Evolutionary conservation across 768 basidiomycete genomes (phyloP).

Genomic region (Coprinopsis cinerea): DNA sequence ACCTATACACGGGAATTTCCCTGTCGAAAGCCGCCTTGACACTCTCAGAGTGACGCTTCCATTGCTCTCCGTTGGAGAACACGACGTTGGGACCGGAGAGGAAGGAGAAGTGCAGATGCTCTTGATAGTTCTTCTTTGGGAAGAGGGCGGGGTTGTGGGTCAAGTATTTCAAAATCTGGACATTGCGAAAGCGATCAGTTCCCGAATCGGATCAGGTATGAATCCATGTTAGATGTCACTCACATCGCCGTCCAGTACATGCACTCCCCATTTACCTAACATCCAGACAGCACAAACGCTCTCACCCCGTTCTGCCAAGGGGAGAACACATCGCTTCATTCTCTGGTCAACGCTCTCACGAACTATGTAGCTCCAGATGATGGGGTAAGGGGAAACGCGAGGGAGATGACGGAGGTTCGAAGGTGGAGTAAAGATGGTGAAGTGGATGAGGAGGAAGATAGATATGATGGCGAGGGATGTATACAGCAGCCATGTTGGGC

Average conservation of each 20-base stretch:
- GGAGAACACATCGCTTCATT: constrained; percentile 28
- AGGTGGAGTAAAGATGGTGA: background rate
- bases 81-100: constrained; percentile 30
- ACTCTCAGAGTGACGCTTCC: constrained; percentile 30
- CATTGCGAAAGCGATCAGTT: background rate
- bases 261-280: constrained; percentile 36
- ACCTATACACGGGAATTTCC: constrained; percentile 28
- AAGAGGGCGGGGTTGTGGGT: constrained; percentile 20
- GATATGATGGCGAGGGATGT: background rate
- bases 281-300: constrained; percentile 32
- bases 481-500: background rate
- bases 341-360: constrained; percentile 30
- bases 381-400: constrained; percentile 24
- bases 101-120: constrained; percentile 30
- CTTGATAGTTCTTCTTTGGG: constrained; percentile 26
- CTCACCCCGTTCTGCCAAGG: constrained; percentile 26
- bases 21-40: constrained; percentile 29
- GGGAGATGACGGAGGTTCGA: constrained; percentile 27
- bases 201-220: too few relatives aligned
- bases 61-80: constrained; percentile 32
- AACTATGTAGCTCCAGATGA: constrained; percentile 28
- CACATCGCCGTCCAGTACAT: constrained; percentile 31
- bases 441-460: background rate
- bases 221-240: constrained; percentile 1
- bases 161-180: constrained; percentile 21